Evolutionary conservation across 306 rosid species (phyloP).

Genomic region (Fragaria nilgerrensis): DNA sequence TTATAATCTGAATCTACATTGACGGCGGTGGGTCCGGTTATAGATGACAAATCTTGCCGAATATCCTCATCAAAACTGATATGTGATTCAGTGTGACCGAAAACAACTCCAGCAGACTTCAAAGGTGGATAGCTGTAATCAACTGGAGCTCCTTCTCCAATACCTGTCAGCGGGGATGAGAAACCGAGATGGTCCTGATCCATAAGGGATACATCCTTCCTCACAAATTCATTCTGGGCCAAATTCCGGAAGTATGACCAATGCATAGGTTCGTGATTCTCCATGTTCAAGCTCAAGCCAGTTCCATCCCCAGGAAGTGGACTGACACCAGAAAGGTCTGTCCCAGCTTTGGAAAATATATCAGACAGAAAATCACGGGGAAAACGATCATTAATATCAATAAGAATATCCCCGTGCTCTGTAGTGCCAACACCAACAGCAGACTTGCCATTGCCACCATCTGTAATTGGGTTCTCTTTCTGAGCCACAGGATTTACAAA

Average conservation of each 20-base stretch:
- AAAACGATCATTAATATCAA: constrained; percentile 63
- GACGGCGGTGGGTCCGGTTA: constrained; percentile 30
- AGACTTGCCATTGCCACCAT: constrained; percentile 30
- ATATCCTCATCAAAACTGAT: constrained; percentile 47
- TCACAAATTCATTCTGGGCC: constrained; percentile 65
- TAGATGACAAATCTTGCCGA: constrained; percentile 39
- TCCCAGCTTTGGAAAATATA: constrained; percentile 51
- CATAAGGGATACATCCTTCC: constrained; percentile 65
- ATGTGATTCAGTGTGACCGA: constrained; percentile 42
- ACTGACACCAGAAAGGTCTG: constrained; percentile 34
- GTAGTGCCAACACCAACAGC: constrained; percentile 36
- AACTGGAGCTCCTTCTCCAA: constrained; percentile 38
- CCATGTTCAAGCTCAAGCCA: constrained; percentile 65
- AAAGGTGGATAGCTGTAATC: constrained; percentile 54
- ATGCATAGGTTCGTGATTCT: constrained; percentile 70
- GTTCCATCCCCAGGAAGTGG: constrained; percentile 49
- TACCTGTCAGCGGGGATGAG: constrained; percentile 39
- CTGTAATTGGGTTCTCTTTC: constrained; percentile 26
- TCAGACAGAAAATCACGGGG: constrained; percentile 57
- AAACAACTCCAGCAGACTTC: constrained; percentile 44
- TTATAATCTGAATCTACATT: constrained; percentile 42
- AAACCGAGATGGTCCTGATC: constrained; percentile 75
- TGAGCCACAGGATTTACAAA: constrained; percentile 23
- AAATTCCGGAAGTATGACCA: constrained; percentile 83
- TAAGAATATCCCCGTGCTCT: constrained; percentile 55